Evolutionary conservation across 495 filamentous ascomycete species (phyloP), one percentile per base, ranked within the genome.

Genomic region (Rhypophila decipiens): DNA sequence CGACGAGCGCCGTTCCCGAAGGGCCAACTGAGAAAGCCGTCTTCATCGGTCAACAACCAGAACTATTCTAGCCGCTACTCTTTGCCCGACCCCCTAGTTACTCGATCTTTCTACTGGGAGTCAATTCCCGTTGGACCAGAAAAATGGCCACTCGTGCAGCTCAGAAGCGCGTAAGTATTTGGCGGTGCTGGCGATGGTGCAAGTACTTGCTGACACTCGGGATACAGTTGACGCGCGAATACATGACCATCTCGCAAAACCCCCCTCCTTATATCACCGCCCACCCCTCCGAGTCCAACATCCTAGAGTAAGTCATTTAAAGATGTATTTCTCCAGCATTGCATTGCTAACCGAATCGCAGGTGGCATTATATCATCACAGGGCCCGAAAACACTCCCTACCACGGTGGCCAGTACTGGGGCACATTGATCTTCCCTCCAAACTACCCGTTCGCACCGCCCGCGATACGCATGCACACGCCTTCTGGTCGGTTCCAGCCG

Each of bases 401-500:
- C 67, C 82, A 94, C 58, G 80, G 82, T 68, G 93, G 93, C 31
- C 93, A 98, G 63, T 98, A 97, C 71, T 98, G 93, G 93, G 93
- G 93, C 34, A 96, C 94, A 1, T 72, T 98, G 29, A 84, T 91
- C 46, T 98, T 98, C 66, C 93, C 93, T 20, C 81, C 89, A 8
- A 88, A 95, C 71, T 98, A 98, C 64, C 93, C 93, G 19, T 98
- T 96, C 65, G 90, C 90, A 9, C 94, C 94, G 22, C 93, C 93
- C 11, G 89, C 94, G 4, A 97, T 98, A 66, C 87, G 90, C 53
- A 97, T 98, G 93, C 93, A 97, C 71, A 98, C 93, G 0, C 93
- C 93, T 33, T 90, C 84, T 21, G 93, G 91, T 52, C 84, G 91
- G 63, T 98, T 98, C 72, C 89, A 95, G 61, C 88, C 90, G 9